Conservation (phyloP, 345 rosid genomes). For the Adansonia digitata region DNA sequence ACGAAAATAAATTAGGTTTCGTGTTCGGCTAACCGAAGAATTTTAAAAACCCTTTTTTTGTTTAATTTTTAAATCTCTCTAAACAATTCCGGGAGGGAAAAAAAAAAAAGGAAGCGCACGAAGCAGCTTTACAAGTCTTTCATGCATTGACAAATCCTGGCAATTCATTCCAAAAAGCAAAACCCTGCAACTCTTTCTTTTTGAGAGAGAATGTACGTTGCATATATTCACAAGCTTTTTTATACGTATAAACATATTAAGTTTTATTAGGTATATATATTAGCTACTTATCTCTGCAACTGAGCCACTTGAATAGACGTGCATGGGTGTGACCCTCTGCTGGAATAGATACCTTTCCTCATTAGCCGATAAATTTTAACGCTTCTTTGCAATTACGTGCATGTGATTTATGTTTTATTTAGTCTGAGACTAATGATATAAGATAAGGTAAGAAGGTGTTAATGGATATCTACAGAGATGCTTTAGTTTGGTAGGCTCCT, state of each 20-base stretch:
- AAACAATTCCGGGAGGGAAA: not conserved
- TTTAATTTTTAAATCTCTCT: not conserved
- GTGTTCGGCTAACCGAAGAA: conserved; percentile 40
- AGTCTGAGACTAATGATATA: conserved; percentile 9
- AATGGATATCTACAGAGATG: conserved; percentile 11
- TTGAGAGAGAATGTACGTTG: not conserved
- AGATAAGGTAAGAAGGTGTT: conserved; percentile 10
- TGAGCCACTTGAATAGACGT: conserved; percentile 36
- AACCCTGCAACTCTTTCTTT: conserved; percentile 1
- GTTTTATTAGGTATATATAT: conserved; percentile 25
- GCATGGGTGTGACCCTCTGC: conserved; percentile 44
- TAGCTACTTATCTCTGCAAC: conserved; percentile 32
- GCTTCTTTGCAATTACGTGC: conserved; percentile 32
- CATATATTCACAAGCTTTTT: not conserved
- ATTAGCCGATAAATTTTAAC: conserved; percentile 25
- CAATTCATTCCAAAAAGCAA: not conserved
- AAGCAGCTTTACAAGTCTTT: conserved; percentile 17
- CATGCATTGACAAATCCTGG: conserved; percentile 19
- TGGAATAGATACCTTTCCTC: conserved; percentile 18
- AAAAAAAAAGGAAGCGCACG: not conserved
- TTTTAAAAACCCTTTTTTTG: conserved; percentile 13
- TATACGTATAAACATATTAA: conserved; percentile 13
- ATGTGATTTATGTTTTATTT: conserved; percentile 26
- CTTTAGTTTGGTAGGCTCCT: conserved; percentile 36
- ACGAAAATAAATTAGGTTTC: conserved; percentile 34